Conservation (phyloP, 2,329 filamentous ascomycete genomes). For the Claviceps sp. region DNA sequence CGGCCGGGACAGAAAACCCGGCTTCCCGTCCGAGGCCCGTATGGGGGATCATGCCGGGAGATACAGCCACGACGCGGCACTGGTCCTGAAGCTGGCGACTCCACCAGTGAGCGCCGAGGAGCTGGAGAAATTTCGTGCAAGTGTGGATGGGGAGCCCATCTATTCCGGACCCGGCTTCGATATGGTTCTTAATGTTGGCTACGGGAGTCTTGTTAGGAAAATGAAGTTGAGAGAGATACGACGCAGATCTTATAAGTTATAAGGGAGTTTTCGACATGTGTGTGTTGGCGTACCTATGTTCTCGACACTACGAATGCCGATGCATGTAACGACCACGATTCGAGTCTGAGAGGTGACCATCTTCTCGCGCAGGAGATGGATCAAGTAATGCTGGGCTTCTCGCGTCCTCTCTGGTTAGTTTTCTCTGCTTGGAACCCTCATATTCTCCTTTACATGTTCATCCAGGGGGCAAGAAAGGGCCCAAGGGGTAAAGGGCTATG, state of each 20-base stretch:
- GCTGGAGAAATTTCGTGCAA: constrained; percentile 35
- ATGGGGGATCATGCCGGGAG: constrained; percentile 36
- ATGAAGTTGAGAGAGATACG: too few species aligned
- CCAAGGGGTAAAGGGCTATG: too few species aligned
- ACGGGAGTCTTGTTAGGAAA: constrained; percentile 1
- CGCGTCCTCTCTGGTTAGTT: not conserved
- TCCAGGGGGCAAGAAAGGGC: too few species aligned
- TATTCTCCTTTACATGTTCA: too few species aligned
- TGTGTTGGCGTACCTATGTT: constrained; percentile 20
- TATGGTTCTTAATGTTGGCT: constrained; percentile 25
- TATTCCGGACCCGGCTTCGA: constrained; percentile 25
- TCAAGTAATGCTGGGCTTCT: constrained; percentile 39
- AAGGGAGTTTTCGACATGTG: not conserved
- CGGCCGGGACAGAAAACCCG: constrained; percentile 14
- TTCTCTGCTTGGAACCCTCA: too few species aligned
- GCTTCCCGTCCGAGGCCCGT: constrained; percentile 27
- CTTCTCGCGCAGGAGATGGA: constrained; percentile 34
- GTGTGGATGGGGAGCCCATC: constrained; percentile 21
- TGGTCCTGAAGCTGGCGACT: constrained; percentile 31
- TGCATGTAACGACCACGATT: constrained; percentile 37
- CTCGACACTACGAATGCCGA: constrained; percentile 27
- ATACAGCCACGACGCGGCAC: constrained; percentile 36
- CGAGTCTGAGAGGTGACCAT: constrained; percentile 31
- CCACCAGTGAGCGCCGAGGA: constrained; percentile 42
- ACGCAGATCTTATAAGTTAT: too few species aligned